Evolutionary conservation across 768 basidiomycete species (phyloP).

Genomic region (Lyophyllum semitale): DNA sequence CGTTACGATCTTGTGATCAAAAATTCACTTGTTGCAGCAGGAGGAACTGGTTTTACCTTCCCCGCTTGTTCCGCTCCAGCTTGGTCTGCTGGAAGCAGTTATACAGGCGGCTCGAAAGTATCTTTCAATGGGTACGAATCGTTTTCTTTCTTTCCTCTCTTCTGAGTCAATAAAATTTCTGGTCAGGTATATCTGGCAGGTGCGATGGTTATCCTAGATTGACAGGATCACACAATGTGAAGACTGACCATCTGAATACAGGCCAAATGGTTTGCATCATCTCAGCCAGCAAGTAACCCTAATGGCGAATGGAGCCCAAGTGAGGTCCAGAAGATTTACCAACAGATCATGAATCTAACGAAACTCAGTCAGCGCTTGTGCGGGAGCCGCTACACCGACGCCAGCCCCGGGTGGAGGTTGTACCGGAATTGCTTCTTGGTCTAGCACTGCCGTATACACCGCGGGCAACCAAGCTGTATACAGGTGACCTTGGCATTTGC

Average conservation of each 20-base stretch:
- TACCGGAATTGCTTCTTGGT: slow-evolving; percentile 54
- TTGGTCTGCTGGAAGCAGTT: slow-evolving; percentile 48
- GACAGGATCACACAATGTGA: background rate
- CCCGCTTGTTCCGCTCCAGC: slow-evolving; percentile 61
- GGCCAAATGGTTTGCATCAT: slow-evolving; percentile 63
- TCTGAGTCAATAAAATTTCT: slow-evolving; percentile 5
- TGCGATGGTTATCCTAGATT: slow-evolving; percentile 18
- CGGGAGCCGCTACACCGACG: slow-evolving; percentile 28
- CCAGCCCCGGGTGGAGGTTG: slow-evolving; percentile 41
- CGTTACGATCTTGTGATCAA: slow-evolving; percentile 65
- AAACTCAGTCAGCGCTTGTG: slow-evolving; percentile 55
- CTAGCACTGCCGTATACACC: slow-evolving; percentile 44
- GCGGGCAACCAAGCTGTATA: slow-evolving; percentile 54
- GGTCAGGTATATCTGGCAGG: slow-evolving; percentile 65
- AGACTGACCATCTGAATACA: slow-evolving; percentile 25
- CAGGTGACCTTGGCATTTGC: slow-evolving; percentile 35
- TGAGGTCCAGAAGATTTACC: slow-evolving; percentile 30
- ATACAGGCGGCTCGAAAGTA: slow-evolving; percentile 52
- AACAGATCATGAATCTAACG: background rate
- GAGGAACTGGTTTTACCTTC: slow-evolving; percentile 70
- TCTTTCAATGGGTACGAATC: slow-evolving; percentile 56
- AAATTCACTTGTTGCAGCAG: slow-evolving; percentile 56
- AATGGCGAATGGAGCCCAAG: slow-evolving; percentile 68
- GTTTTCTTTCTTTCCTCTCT: background rate
- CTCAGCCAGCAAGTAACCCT: slow-evolving; percentile 45